Evolutionary conservation across 148 eudicot genomes (phyloP).

Genomic region (Limonium bicolor): DNA sequence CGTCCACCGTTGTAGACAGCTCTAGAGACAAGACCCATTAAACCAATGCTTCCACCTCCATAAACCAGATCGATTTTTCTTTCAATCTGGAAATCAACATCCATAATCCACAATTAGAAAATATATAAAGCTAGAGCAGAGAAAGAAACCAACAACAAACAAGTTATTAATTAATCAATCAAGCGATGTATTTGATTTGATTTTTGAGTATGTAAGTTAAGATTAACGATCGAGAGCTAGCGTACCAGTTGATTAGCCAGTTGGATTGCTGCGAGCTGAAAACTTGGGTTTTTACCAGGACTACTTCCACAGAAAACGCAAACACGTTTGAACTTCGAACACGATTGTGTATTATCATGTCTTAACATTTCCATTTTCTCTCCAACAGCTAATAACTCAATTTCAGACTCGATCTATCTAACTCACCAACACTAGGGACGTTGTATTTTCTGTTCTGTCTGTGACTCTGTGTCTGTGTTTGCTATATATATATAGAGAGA

Average conservation of each 20-base stretch:
- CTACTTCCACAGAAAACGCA: constrained; percentile 95
- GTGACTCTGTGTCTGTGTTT: too few relatives aligned
- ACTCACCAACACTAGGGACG: too few relatives aligned
- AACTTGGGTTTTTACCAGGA: constrained; percentile 67
- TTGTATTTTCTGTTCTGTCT: too few relatives aligned
- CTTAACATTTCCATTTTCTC: too few relatives aligned
- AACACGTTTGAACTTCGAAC: constrained; percentile 54
- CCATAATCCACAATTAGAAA: neutral
- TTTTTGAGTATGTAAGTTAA: neutral
- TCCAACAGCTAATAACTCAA: too few relatives aligned
- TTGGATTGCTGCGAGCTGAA: constrained; percentile 59
- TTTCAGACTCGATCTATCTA: too few relatives aligned
- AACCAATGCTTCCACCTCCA: constrained; percentile 89
- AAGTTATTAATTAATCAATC: too few relatives aligned
- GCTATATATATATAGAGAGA: too few relatives aligned
- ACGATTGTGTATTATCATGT: too few relatives aligned
- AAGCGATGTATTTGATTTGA: too few relatives aligned
- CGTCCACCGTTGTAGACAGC: constrained; percentile 78
- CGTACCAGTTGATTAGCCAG: constrained; percentile 61
- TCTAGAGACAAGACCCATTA: constrained; percentile 77
- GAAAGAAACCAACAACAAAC: too few relatives aligned
- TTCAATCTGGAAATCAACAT: constrained; percentile 42
- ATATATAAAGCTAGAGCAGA: neutral
- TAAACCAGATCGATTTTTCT: constrained; percentile 79
- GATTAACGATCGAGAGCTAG: neutral